These are phyloP conservation scores for Hyparrhenia diplandra DNA, from an alignment of 176 grass and related monocot species.

Conservation along the genomic window DNA sequence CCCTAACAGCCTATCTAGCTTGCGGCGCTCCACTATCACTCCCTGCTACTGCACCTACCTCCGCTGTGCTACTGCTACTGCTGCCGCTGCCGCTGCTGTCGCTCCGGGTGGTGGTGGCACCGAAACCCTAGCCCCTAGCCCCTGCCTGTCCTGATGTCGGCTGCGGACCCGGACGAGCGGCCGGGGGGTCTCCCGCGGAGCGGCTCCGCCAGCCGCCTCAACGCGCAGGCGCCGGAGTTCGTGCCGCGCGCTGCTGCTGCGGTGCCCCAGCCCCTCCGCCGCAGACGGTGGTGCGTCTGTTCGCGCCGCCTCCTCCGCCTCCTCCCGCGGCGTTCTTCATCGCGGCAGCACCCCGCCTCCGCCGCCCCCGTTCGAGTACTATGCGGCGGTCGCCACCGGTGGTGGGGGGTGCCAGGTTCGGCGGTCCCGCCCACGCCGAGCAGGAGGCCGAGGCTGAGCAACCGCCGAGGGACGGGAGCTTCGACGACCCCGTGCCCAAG, in stretches of 20 bases:
- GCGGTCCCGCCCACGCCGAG: constrained; percentile 30
- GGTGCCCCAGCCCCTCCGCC: constrained; percentile 12
- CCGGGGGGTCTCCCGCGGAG: constrained; percentile 38
- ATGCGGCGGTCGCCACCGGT: constrained; percentile 15
- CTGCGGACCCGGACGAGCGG: constrained; percentile 1
- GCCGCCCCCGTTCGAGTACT: constrained; percentile 62
- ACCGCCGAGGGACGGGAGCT: constrained; percentile 41
- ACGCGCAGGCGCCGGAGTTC: constrained; percentile 86
- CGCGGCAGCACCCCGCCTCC: constrained; percentile 32
- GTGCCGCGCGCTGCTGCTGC: constrained; percentile 61
- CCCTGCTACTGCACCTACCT: not conserved
- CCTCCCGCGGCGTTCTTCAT: constrained; percentile 47
- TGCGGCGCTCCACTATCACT: not conserved
- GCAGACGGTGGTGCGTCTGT: constrained; percentile 50
- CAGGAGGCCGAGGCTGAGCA: constrained; percentile 34
- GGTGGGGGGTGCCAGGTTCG: constrained; percentile 11
- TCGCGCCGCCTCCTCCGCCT: constrained; percentile 24
- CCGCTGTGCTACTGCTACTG: not conserved
- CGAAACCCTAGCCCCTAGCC: constrained; percentile 42
- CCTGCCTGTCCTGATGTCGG: no score
- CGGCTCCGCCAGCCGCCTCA: constrained; percentile 67
- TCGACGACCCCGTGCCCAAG: constrained; percentile 73
- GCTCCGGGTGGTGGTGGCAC: not conserved
- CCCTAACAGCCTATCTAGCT: no score
- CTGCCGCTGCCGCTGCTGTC: not conserved